Percentiles rank a stretch among this genome's conserved stretches.
phyloP scores from a whole-genome alignment of 805 yeast species.

The Nakazawaea anatomiae region DNA sequence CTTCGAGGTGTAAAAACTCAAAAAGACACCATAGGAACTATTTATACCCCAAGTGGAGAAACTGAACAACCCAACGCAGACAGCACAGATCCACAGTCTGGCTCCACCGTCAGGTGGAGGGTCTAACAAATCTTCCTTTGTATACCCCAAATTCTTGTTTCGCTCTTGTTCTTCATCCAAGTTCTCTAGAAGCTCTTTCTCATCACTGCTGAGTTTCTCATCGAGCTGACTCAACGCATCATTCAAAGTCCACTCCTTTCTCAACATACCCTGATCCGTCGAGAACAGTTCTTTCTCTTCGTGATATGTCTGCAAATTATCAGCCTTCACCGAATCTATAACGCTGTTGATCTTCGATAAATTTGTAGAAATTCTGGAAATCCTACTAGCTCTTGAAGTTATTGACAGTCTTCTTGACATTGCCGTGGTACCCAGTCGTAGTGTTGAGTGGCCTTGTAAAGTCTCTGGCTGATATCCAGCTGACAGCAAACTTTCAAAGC shows the following conservation, averaged over 20 bases:
- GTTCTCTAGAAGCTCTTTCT: not conserved
- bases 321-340: conserved; percentile 18
- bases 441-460: not conserved
- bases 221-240: conserved; percentile 20
- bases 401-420: conserved; percentile 3
- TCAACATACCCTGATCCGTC: conserved; percentile 16
- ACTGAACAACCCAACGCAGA: conserved; percentile 37
- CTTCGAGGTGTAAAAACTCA: conserved; percentile 45
- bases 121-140: conserved; percentile 13
- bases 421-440: not conserved
- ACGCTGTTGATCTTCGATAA: conserved; percentile 8
- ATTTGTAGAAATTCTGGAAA: conserved; percentile 1
- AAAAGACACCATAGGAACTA: conserved; percentile 52
- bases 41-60: conserved; percentile 65
- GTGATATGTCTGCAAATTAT: conserved; percentile 15
- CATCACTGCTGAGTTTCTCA: conserved; percentile 8
- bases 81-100: conserved; percentile 54
- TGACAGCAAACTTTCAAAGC: conserved; percentile 12
- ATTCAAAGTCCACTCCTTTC: conserved; percentile 17
- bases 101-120: conserved; percentile 51
- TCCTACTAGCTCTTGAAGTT: not conserved
- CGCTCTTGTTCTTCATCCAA: conserved; percentile 8
- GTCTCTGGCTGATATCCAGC: conserved; percentile 1
- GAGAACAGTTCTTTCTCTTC: conserved; percentile 9
- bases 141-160: conserved; percentile 6